Evolutionary conservation across 2,329 filamentous ascomycete genomes (phyloP), one percentile per base, ranked within the genome.

Genomic region (Aspergillus jensenii): DNA sequence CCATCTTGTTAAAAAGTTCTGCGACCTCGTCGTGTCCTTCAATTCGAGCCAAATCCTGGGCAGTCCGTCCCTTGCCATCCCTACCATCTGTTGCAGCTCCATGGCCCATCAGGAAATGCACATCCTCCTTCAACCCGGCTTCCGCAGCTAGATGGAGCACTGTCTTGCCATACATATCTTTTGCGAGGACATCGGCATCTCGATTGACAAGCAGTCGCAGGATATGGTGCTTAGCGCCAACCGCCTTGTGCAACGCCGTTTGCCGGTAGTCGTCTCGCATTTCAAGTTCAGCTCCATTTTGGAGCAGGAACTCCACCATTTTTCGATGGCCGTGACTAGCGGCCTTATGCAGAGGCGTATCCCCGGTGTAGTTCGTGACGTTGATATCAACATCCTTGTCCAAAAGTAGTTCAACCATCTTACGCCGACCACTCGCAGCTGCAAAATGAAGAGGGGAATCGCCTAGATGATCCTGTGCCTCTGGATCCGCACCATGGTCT

Each of bases 281-380:
- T 5, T 68, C 61, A 39, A 71, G 59, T 52, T 69, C 58, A 8
- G 67, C 67, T 19, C 64, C 66, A 12, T 59, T 64, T 17, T 65
- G 58, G 15, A 73, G 55, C 21, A 75, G 54, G 37, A 69, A 62
- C 17, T 66, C 61, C 14, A 71, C 68, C 35, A 69, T 62, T 17
- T 70, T 65, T 3, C 63, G 62, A 52, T 68, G 65, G 4, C 69
- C 70, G 14, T 64, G 59, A 19, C 67, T 58, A 11, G 66, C 66
- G 17, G 71, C 70, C 33, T 67, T 67, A 33, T 68, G 66, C 8
- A 73, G 59, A 11, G 69, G 63, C 2, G 67, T 71, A 59, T 71
- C 68, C 3, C 60, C 62, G 12, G 64, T 63, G 39, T 60, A 61
- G 37, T 68, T 68, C 23, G 65, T 66, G 40, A 68, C 56, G 27